Conservation (phyloP, 805 yeast genomes). For the Saccharomyces cerevisiae region DNA sequence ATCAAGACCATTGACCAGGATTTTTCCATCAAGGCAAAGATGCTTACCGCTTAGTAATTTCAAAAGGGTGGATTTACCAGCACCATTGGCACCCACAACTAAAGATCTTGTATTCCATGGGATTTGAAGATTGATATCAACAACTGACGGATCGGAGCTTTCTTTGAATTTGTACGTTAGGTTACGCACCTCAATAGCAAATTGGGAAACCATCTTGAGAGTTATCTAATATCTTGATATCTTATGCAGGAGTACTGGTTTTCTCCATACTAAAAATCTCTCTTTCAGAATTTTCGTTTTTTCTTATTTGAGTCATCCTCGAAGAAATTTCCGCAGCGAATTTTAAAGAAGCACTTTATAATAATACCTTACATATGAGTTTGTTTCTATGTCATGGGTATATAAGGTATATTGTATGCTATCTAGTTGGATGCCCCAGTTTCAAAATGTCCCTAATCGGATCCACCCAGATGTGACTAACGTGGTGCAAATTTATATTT, state of each 20-base stretch:
- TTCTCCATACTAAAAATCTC: neutral
- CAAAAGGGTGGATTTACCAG: constrained; percentile 88
- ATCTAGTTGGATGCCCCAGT: neutral
- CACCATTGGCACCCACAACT: constrained; percentile 91
- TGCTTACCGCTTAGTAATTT: constrained; percentile 87
- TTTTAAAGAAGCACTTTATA: neutral
- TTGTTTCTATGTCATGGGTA: neutral
- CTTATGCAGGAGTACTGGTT: neutral
- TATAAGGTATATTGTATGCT: neutral
- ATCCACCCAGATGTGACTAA: neutral
- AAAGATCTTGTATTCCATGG: constrained; percentile 70
- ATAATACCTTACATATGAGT: neutral
- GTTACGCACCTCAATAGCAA: constrained; percentile 51
- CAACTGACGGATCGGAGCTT: constrained; percentile 55
- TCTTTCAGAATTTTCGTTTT: neutral
- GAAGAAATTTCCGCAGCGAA: neutral
- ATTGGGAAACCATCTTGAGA: neutral
- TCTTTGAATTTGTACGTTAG: constrained; percentile 63
- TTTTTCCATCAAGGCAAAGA: constrained; percentile 62
- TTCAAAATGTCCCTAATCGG: neutral
- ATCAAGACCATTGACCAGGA: constrained; percentile 72
- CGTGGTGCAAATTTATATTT: neutral
- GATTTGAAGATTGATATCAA: constrained; percentile 51
- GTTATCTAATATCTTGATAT: neutral
- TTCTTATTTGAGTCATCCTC: constrained; percentile 1